Conservation (phyloP, 2,329 filamentous ascomycete species). For the Aspergillus sclerotialis region DNA sequence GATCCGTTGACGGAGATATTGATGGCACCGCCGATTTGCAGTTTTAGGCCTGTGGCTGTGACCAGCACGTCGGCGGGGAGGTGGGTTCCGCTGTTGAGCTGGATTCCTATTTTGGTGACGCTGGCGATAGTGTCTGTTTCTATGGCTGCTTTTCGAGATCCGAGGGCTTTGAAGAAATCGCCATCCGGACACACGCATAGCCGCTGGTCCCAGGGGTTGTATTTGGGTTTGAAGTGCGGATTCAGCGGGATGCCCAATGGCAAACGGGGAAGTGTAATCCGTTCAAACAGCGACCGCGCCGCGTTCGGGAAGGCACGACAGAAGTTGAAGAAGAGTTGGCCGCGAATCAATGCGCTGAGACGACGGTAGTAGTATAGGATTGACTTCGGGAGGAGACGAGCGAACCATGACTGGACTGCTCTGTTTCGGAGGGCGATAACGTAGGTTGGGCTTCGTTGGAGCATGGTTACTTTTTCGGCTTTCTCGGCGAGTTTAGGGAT, state of each 20-base stretch:
- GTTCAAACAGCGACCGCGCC: conserved; percentile 39
- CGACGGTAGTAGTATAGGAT: conserved; percentile 5
- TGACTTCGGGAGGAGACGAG: conserved; percentile 2
- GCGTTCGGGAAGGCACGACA: conserved; percentile 45
- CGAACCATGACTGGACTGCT: conserved; percentile 6
- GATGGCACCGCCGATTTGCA: conserved; percentile 24
- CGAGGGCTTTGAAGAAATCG: conserved; percentile 48
- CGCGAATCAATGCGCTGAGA: conserved; percentile 42
- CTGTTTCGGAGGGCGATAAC: conserved; percentile 44
- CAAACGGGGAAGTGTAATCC: conserved; percentile 40
- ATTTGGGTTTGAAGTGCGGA: conserved; percentile 56
- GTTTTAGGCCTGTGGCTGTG: conserved; percentile 32
- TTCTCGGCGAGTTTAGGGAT: conserved; percentile 59
- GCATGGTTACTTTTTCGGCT: conserved; percentile 61
- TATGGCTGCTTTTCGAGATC: conserved; percentile 41
- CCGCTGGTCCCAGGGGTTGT: conserved; percentile 63
- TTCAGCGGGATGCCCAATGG: conserved; percentile 38
- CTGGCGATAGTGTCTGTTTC: conserved; percentile 45
- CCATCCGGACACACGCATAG: conserved; percentile 58
- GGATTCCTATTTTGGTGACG: conserved; percentile 40
- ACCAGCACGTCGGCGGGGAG: conserved; percentile 30
- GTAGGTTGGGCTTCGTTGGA: conserved; percentile 68
- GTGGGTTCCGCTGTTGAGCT: conserved; percentile 31
- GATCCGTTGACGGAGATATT: conserved; percentile 22
- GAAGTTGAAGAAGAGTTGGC: conserved; percentile 42